Evolutionary conservation across 306 rosid genomes (phyloP).

Genomic region (Adenanthera pavonina): DNA sequence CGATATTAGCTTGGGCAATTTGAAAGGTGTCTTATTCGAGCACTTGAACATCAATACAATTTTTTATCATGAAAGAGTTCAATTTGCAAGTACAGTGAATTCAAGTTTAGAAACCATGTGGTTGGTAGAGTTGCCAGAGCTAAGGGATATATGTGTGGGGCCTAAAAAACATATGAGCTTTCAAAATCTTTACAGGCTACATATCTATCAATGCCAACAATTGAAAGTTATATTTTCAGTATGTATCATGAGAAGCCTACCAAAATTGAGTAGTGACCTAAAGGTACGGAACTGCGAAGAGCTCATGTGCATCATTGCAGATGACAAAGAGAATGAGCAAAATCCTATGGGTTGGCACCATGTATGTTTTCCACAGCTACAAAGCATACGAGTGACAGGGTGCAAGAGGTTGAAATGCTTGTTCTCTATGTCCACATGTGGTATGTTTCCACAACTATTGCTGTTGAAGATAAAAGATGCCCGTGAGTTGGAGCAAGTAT

Average conservation of each 20-base stretch:
- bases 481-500: background rate
- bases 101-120: background rate
- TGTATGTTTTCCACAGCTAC: background rate
- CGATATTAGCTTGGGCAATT: background rate
- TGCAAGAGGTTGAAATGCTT: conserved; percentile 10
- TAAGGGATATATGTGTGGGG: conserved; percentile 35
- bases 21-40: background rate
- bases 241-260: conserved; percentile 8
- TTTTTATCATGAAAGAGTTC: background rate
- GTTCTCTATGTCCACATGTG: background rate
- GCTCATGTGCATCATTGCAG: background rate
- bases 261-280: background rate
- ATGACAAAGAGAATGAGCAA: background rate
- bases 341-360: background rate
- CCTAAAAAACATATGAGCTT: conserved; percentile 16
- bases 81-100: background rate
- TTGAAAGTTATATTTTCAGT: conserved; percentile 11
- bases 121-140: conserved; percentile 1
- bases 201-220: conserved; percentile 6
- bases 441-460: background rate
- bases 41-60: conserved; percentile 17
- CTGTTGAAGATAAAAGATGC: conserved; percentile 8
- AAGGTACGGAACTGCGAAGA: background rate
- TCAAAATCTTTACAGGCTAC: conserved; percentile 14
- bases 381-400: background rate